These are phyloP conservation scores for Hordeum marinum DNA, from an alignment of 176 grass and related monocot species.

Conservation along the genomic window DNA sequence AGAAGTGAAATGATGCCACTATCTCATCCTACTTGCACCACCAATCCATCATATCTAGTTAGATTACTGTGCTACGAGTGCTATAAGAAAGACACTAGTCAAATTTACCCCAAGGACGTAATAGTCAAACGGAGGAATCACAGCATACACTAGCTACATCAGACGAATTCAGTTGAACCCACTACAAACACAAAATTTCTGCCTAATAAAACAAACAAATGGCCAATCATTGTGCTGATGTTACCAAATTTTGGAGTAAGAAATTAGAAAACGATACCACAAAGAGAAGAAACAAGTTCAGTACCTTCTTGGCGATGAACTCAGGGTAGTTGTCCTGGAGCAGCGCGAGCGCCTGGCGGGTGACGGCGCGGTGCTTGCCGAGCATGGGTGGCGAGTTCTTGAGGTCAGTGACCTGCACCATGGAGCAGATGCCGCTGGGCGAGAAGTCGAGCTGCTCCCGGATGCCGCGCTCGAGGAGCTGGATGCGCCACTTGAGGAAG, in stretches of 20 bases:
- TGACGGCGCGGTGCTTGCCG: constrained; percentile 86
- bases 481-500: constrained; percentile 77
- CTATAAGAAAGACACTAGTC: background rate
- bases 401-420: constrained; percentile 96
- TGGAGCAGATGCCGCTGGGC: constrained; percentile 55
- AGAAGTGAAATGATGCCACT: background rate
- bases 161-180: background rate
- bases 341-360: constrained; percentile 61
- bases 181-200: background rate
- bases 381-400: constrained; percentile 89
- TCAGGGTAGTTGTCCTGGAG: constrained; percentile 99
- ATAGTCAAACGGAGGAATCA: background rate
- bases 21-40: constrained; percentile 5
- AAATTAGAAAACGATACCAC: background rate
- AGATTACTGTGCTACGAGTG: background rate
- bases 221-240: background rate
- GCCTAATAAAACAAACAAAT: background rate
- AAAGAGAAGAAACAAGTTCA: background rate
- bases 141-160: background rate
- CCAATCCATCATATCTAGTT: background rate
- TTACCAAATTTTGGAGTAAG: background rate
- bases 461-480: constrained; percentile 71
- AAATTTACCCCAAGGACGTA: background rate
- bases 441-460: constrained; percentile 58
- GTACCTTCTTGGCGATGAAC: constrained; percentile 89